These are phyloP conservation scores for Raddia distichophylla DNA, from an alignment of 176 grass and related monocot species.

Conservation along the genomic window DNA sequence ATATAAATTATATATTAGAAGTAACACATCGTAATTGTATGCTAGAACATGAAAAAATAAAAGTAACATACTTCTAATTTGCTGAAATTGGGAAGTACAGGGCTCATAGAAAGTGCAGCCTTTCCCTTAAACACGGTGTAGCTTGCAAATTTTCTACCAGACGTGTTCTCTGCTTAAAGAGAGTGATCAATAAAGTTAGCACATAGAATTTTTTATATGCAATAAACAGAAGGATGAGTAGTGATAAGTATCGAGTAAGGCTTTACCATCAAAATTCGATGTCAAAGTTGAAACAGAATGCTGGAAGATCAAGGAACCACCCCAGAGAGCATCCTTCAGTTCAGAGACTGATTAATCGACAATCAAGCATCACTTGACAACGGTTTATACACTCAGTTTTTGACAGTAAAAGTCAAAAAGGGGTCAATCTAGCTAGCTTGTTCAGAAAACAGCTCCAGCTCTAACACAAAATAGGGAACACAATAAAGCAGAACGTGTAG, in stretches of 20 bases:
- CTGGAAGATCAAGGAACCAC: constrained; percentile 49
- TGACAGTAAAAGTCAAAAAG: too few relatives aligned
- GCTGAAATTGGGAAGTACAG: constrained; percentile 70
- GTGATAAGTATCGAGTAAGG: neutral
- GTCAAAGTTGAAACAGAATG: constrained; percentile 59
- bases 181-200: constrained; percentile 27
- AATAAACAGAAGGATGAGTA: neutral
- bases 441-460: too few relatives aligned
- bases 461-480: too few relatives aligned
- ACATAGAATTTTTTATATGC: neutral
- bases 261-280: constrained; percentile 48
- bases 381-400: too few relatives aligned
- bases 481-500: too few relatives aligned
- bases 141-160: constrained; percentile 53
- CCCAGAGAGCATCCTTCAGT: constrained; percentile 53
- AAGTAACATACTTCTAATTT: constrained; percentile 64
- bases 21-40: constrained; percentile 4
- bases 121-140: constrained; percentile 95
- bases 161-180: constrained; percentile 36
- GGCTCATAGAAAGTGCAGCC: constrained; percentile 74
- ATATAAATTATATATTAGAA: constrained; percentile 22
- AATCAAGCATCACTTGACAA: too few relatives aligned
- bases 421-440: too few relatives aligned
- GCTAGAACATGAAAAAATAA: constrained; percentile 21
- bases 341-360: too few relatives aligned